Base-by-base conservation (phyloP, 2,329 filamentous ascomycete genomes). In the Ophiostoma triangulosporum region DNA sequence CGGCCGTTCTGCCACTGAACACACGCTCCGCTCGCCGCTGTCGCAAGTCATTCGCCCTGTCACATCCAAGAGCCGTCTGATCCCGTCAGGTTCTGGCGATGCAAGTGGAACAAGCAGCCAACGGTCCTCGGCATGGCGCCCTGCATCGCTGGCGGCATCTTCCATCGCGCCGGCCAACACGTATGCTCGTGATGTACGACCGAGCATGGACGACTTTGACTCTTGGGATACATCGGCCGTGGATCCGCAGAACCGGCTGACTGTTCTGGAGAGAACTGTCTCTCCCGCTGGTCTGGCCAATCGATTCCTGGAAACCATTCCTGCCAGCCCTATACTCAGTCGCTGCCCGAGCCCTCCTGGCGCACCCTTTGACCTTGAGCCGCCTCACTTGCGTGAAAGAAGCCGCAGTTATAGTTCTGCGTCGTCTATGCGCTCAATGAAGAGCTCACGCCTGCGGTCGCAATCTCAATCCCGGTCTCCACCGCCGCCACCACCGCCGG, bases 181-280 rank as follows among this genome's bases (percentile, higher is more conserved):
- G 15, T 45, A 36, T 27, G 32, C 48, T 15, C 64, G 60, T 5
- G 66, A 67, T 6, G 61, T 62, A 5, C 64, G 64, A 15, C 66
- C 65, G 35, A 68, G 67, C 33, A 61, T 64, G 14, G 75, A 77
- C n/a, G 81, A 85, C 57, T 88, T 88, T 61, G 84, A 88, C 60
- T 81, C 76, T 2, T 88, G 85, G 85, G 84, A 88, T 61, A 86
- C 82, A 0, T 85, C 82, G 0, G 72, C 73, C 0, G 80, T 87
- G 2, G 82, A 84, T 59, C 68, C 76, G 3, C 77, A 82, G 58
- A 77, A 74, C 59, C 74, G 79, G 27, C 77, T 82, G 60, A 73
- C 74, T 2, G 74, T 81, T 1, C 62, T 79, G 51, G 76, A 75
- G 51, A 67, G 71, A 11, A 70, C 73, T 24, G 69, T 70, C 14